These are phyloP conservation scores for Crithidia thermophila DNA, from an alignment of 208 protist species.

Conservation along the genomic window DNA sequence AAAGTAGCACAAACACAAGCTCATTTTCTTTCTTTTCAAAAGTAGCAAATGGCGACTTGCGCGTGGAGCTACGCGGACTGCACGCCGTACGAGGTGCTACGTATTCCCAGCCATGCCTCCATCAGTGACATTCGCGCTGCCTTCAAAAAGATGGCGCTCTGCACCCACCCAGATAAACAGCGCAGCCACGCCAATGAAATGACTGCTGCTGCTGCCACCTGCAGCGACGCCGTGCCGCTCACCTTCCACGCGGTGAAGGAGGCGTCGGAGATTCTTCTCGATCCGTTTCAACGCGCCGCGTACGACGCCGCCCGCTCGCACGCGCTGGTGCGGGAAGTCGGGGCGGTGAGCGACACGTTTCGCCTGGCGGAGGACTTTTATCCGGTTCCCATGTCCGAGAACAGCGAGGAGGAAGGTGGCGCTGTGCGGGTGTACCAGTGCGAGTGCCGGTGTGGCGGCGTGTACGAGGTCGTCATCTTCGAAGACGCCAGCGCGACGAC, in stretches of 20 bases:
- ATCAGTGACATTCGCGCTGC: conserved; percentile 64
- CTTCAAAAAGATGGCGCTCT: conserved; percentile 68
- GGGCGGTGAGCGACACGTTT: conserved; percentile 65
- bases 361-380: conserved; percentile 60
- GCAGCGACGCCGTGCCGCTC: neutral
- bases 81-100: conserved; percentile 69
- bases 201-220: neutral
- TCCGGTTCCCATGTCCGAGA: conserved; percentile 12
- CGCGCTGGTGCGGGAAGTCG: conserved; percentile 40
- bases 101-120: conserved; percentile 32
- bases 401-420: neutral
- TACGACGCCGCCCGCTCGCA: conserved; percentile 57
- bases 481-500: neutral
- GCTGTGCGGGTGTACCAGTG: conserved; percentile 51
- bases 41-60: neutral
- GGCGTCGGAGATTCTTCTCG: conserved; percentile 69
- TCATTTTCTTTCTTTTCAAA: too few relatives aligned
- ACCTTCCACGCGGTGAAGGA: conserved; percentile 70
- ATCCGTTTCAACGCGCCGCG: conserved; percentile 47
- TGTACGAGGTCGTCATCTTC: conserved; percentile 66
- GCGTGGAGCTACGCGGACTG: conserved; percentile 37
- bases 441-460: conserved; percentile 81
- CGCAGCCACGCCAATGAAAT: neutral
- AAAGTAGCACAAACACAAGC: too few relatives aligned
- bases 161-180: conserved; percentile 77